phyloP scores from a whole-genome alignment of 2,329 filamentous ascomycete species.

The Mariannaea elegans region DNA sequence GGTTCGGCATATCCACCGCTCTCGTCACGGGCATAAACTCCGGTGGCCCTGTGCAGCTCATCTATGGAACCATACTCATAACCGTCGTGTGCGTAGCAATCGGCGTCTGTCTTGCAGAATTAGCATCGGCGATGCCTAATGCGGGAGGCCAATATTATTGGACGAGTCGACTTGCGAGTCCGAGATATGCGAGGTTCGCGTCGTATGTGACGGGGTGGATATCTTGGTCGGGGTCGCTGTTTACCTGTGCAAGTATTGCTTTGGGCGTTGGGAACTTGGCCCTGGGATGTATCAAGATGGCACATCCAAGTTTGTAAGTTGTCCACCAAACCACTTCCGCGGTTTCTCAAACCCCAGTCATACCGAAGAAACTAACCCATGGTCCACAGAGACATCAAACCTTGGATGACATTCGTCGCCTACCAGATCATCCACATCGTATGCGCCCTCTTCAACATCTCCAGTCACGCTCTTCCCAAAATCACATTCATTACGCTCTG shows the following conservation, averaged over 20 bases:
- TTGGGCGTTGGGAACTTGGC: background rate
- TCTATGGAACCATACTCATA: slow-evolving; percentile 12
- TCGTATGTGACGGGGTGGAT: slow-evolving; percentile 13
- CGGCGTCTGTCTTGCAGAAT: slow-evolving; percentile 5
- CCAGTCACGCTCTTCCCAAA: background rate
- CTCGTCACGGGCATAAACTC: slow-evolving; percentile 20
- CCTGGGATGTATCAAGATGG: slow-evolving; percentile 10
- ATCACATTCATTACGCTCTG: slow-evolving; percentile 8
- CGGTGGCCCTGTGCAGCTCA: slow-evolving; percentile 6
- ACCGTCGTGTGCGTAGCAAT: background rate
- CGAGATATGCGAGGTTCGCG: background rate
- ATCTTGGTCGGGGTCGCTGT: slow-evolving; percentile 7
- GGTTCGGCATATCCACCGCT: slow-evolving; percentile 19
- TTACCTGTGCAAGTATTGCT: slow-evolving; percentile 15
- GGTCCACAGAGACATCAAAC: no score
- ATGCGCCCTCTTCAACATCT: slow-evolving; percentile 8
- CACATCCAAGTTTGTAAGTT: slow-evolving; percentile 10
- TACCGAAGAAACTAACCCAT: background rate
- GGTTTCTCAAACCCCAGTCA: background rate
- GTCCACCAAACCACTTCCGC: background rate
- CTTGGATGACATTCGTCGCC: slow-evolving; percentile 13
- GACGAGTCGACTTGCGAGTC: background rate
- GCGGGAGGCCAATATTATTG: slow-evolving; percentile 14
- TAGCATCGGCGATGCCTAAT: slow-evolving; percentile 11
- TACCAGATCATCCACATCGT: slow-evolving; percentile 11